Conservation (phyloP, 2,329 filamentous ascomycete species). For the Aspergillus fischeri region DNA sequence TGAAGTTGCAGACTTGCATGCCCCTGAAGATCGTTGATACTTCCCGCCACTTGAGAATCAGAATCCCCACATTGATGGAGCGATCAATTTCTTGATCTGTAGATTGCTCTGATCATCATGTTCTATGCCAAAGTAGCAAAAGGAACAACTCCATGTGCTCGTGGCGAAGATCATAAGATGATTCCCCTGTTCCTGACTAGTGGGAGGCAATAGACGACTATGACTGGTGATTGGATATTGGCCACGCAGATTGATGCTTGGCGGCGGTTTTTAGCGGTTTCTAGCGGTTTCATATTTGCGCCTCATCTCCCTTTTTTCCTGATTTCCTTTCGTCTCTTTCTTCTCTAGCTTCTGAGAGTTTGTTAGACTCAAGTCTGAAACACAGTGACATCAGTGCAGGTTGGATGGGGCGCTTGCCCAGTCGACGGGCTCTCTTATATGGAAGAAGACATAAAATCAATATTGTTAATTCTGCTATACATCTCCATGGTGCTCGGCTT, state of each 20-base stretch:
- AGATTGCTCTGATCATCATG: background rate
- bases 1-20: background rate
- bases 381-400: background rate
- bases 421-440: background rate
- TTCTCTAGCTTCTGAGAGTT: background rate
- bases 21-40: background rate
- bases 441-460: background rate
- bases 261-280: background rate
- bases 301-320: background rate
- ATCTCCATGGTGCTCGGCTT: background rate
- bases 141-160: background rate
- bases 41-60: background rate
- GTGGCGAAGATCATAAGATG: background rate
- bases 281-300: background rate
- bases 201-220: background rate
- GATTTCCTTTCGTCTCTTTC: background rate
- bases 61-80: background rate
- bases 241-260: background rate
- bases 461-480: background rate
- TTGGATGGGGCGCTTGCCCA: background rate
- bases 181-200: background rate
- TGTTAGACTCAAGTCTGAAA: background rate
- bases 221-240: background rate
- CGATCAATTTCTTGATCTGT: background rate
- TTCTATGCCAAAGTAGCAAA: background rate